Evolutionary conservation across 2,329 filamentous ascomycete genomes (phyloP), one percentile per base, ranked within the genome.

Genomic region (Fusarium sp.): DNA sequence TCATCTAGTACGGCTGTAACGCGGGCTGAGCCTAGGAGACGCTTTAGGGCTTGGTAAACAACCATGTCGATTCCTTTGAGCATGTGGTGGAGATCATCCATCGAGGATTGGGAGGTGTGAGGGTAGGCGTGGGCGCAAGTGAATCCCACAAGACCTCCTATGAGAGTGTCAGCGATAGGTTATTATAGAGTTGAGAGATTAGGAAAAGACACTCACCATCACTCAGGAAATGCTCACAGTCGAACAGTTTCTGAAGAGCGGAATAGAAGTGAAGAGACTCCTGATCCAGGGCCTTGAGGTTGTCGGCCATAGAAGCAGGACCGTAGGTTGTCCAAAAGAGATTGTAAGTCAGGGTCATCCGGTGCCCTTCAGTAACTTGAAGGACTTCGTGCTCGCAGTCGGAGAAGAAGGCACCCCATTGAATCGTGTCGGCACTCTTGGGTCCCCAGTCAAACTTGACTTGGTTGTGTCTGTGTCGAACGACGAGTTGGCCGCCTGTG

Each of bases 31-130:
- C 69, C 65, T 0, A 67, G 7, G 1, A 76, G 59, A 0, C 67
- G 74, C 1, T 65, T 65, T 1, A 78, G 60, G 4, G 71, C 72
- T 59, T 75, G 64, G 67, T 84, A 88, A 1, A 87, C 65, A 0
- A 82, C 78, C 67, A 85, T 81, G 67, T 88, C 87, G 1, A 83
- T 71, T 0, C 86, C 85, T 72, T 88, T 89, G 6, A 89, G 77
- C 1, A 77, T 75, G 4, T 74, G 76, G 0, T 83, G 84, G 2
- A 86, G 75, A 5, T 71, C 44, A 0, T 56, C 17, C 1, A 69
- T 24, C 1, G 77, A 75, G 6, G 4, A 74, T 1, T 55, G 22
- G 2, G 79, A 81, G 1, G 80, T 79, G 60, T 88, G 85, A 0
- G 85, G 80, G 70, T 89, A 89, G 0, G 81, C 80, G 62, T 89